A percentile compares a stretch with the other conserved stretches of the same genome.
Conservation (phyloP, 805 yeast species). For the Candida odintsovae region DNA sequence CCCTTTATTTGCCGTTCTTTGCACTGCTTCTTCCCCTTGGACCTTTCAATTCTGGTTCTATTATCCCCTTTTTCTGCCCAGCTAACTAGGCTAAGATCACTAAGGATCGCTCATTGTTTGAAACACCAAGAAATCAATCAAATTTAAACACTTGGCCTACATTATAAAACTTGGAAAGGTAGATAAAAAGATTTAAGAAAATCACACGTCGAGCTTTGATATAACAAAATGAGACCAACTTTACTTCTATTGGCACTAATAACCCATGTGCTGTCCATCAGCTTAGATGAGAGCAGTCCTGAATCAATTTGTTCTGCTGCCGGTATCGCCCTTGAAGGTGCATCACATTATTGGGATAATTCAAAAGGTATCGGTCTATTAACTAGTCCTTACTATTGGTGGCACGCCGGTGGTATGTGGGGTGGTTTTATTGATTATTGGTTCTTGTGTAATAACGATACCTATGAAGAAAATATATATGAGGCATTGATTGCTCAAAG, state of each 20-base stretch:
- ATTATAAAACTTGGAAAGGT: too few species aligned
- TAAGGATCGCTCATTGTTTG: neutral
- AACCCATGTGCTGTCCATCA: neutral
- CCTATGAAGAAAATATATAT: constrained; percentile 53
- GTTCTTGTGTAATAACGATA: constrained; percentile 64
- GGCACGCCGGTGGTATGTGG: constrained; percentile 90
- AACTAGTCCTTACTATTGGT: constrained; percentile 75
- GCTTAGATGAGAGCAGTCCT: constrained; percentile 33
- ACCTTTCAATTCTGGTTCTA: neutral
- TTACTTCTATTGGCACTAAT: neutral
- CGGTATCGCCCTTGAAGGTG: constrained; percentile 51
- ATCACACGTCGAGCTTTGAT: neutral
- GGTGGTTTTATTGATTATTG: constrained; percentile 64
- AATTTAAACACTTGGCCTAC: neutral
- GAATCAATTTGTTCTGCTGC: constrained; percentile 54
- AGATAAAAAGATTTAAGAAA: neutral
- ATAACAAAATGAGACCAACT: neutral
- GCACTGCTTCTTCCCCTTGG: neutral
- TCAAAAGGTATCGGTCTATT: constrained; percentile 75
- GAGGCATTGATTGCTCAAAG: constrained; percentile 46
- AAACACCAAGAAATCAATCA: neutral
- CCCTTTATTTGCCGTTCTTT: neutral
- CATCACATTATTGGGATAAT: constrained; percentile 71
- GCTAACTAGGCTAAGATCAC: neutral
- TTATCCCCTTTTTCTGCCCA: neutral